A percentile compares a stretch with the other conserved stretches of the same genome.
These are phyloP conservation scores for Candida pseudofarinosa DNA, from an alignment of 805 yeast genomes.

Conservation along the genomic window DNA sequence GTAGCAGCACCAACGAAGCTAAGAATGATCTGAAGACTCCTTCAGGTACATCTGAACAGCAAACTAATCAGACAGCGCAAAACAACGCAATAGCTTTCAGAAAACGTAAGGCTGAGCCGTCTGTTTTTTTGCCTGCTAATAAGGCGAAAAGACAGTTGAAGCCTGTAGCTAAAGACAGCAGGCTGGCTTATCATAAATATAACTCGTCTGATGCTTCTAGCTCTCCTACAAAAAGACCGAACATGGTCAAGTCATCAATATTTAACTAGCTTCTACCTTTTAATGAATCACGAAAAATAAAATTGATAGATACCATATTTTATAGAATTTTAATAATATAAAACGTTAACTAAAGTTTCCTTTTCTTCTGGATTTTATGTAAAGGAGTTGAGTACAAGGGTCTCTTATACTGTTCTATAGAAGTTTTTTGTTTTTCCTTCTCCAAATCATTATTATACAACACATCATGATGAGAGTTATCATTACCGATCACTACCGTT, in stretches of 20 bases:
- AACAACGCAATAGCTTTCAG: neutral
- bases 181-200: constrained; percentile 6
- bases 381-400: neutral
- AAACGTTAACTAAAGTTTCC: neutral
- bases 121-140: constrained; percentile 12
- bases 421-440: neutral
- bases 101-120: constrained; percentile 12
- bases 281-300: neutral
- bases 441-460: constrained; percentile 21
- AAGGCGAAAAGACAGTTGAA: constrained; percentile 5
- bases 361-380: neutral
- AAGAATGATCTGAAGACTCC: neutral
- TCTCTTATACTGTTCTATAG: neutral
- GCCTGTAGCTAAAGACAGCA: constrained; percentile 5
- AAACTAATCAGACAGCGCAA: neutral
- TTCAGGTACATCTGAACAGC: neutral
- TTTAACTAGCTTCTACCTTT: constrained; percentile 13
- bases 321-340: constrained; percentile 1
- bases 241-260: constrained; percentile 27
- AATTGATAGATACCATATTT: neutral
- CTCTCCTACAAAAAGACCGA: constrained; percentile 13
- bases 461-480: constrained; percentile 21
- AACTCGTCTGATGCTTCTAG: constrained; percentile 5
- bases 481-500: constrained; percentile 54
- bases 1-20: neutral